Base-by-base conservation (phyloP, 2,329 filamentous ascomycete species). In the Sporothrix euskadiensis region DNA sequence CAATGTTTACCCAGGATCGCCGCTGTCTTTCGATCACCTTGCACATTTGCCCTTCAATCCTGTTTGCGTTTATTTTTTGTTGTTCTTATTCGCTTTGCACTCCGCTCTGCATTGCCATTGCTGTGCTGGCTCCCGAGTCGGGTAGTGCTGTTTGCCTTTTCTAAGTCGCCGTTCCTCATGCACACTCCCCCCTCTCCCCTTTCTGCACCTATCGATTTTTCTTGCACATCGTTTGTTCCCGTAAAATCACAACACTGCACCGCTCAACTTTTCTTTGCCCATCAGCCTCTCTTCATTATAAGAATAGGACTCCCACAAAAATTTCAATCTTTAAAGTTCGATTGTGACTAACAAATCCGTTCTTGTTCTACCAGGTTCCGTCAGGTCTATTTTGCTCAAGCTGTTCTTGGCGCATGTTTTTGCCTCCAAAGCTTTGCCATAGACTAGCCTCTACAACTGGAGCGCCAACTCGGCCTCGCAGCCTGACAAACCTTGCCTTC, bases 281-380 rank as follows among this genome's bases (percentile, higher is more conserved):
- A 41, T 65, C 59, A 14, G 52, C 6, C 56, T 19, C 26, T 68
- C 1, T 52, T 6, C 16, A 30, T 56, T 72, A 56, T 44, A 72
- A 71, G 59, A 66, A 41, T n/a, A 56, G 16, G 1, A 7, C 47
- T 56, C 59, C 59, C 59, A 61, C 70, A 49, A 47, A 12, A n/a
- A 26, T 14, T 49, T 70, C 5, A 16, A 4, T 71, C 30, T 22
- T 65, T 9, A 14, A 54, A 41, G 26, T n/a, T 41, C 16, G 10
- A 49, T 35, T 59, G 35, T 12, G 47, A 19, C 57, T 71, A 61
- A 71, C 70, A 63, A 61, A 63, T n/a, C 12, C 7, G 5, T 47
- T 68, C 35, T 49, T 39, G 39, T 39, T 35, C 7, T 52, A 2
- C 7, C 3, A 68, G 41, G 41, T 68, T 32, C 12, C 4, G 44